Evolutionary conservation across 129 eudicot genomes (phyloP).

Genomic region (Deinandra increscens): DNA sequence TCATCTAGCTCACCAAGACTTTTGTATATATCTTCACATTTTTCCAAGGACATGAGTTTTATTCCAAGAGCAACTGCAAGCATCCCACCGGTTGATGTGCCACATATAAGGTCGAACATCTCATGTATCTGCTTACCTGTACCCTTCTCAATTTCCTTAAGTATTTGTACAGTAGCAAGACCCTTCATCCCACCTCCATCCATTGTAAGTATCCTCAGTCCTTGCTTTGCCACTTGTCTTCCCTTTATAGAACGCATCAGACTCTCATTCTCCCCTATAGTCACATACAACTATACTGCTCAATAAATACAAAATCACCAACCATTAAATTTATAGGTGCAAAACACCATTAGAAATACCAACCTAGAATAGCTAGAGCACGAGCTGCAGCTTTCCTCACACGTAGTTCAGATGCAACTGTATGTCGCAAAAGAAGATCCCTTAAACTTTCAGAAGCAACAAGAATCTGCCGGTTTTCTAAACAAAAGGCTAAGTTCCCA

Average conservation of each 20-base stretch:
- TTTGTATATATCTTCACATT: conserved; percentile 94
- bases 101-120: conserved; percentile 96
- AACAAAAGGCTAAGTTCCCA: conserved; percentile 74
- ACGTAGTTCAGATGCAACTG: conserved; percentile 54
- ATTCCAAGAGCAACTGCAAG: conserved; percentile 98
- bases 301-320: neutral
- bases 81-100: conserved; percentile 99
- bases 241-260: conserved; percentile 75
- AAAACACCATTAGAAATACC: conserved; percentile 17
- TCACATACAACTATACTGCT: conserved; percentile 13
- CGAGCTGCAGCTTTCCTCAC: conserved; percentile 90
- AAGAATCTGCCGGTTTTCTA: conserved; percentile 67
- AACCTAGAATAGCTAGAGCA: conserved; percentile 81
- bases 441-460: conserved; percentile 80
- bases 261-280: conserved; percentile 80
- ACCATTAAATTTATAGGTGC: neutral
- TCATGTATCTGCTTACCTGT: conserved; percentile 91
- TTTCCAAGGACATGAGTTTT: conserved; percentile 73
- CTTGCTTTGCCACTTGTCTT: conserved; percentile 76
- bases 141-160: conserved; percentile 87
- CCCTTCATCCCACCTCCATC: conserved; percentile 99
- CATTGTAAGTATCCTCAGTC: conserved; percentile 88
- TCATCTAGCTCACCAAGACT: conserved; percentile 64
- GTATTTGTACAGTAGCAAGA: conserved; percentile 85
- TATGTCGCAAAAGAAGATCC: conserved; percentile 70